Conservation (phyloP, 2,329 filamentous ascomycete genomes). For the Fusarium chaquense region DNA sequence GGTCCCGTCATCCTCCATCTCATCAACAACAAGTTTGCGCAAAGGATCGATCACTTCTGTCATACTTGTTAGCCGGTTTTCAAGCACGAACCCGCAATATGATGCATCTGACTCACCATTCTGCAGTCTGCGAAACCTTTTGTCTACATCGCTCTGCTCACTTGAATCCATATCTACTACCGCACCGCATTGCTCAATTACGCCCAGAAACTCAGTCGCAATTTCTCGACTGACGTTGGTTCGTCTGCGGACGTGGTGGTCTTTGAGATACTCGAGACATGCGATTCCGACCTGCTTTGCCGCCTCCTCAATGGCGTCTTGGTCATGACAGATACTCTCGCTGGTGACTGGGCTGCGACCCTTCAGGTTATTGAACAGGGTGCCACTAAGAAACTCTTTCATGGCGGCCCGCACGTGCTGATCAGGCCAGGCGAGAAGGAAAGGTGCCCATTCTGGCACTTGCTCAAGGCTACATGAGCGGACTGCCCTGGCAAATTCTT, state of each 20-base stretch:
- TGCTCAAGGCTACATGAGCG: conserved; percentile 42
- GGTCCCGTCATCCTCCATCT: conserved; percentile 69
- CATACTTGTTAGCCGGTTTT: conserved; percentile 26
- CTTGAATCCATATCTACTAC: conserved; percentile 55
- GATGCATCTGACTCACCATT: conserved; percentile 43
- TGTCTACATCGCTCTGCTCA: conserved; percentile 48
- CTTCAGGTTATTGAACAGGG: conserved; percentile 53
- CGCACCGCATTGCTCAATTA: conserved; percentile 57
- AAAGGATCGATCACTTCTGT: conserved; percentile 62
- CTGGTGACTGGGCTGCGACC: conserved; percentile 26
- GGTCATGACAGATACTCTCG: conserved; percentile 49
- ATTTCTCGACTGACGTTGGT: conserved; percentile 58
- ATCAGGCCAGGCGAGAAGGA: conserved; percentile 62
- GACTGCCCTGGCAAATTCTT: conserved; percentile 40
- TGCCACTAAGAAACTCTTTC: conserved; percentile 58
- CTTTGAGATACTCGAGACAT: conserved; percentile 61
- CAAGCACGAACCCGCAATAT: conserved; percentile 1
- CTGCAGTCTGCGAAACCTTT: conserved; percentile 46
- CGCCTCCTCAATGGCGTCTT: conserved; percentile 38
- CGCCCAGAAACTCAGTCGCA: conserved; percentile 57
- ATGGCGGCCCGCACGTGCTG: conserved; percentile 56
- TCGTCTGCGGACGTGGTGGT: conserved; percentile 59
- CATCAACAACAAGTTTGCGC: conserved; percentile 66
- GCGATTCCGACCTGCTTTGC: conserved; percentile 57
- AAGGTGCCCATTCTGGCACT: conserved; percentile 63